Conservation (phyloP, 441 rosid genomes). For the Gossypium lobatum region DNA sequence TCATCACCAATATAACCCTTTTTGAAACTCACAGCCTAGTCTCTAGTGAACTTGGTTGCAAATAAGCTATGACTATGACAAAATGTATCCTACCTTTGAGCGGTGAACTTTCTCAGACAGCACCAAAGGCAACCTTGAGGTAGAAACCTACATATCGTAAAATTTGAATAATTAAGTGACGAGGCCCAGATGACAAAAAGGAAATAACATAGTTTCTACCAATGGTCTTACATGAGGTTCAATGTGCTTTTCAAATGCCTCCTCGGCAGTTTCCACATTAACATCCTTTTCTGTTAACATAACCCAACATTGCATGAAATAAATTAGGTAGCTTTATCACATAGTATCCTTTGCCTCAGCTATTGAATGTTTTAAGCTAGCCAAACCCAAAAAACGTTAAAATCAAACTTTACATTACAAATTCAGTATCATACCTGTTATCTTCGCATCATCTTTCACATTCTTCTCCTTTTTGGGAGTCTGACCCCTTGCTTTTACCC, state of each 20-base stretch:
- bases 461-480: slow-evolving; percentile 33
- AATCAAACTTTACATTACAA: background rate
- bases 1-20: background rate
- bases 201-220: slow-evolving; percentile 9
- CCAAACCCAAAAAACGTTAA: background rate
- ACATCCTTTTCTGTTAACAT: slow-evolving; percentile 37
- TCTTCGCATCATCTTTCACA: slow-evolving; percentile 24
- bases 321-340: slow-evolving; percentile 8
- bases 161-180: slow-evolving; percentile 21
- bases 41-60: background rate
- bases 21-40: slow-evolving; percentile 4
- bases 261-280: slow-evolving; percentile 39
- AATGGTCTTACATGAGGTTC: slow-evolving; percentile 52
- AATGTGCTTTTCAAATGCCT: slow-evolving; percentile 36
- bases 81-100: slow-evolving; percentile 49
- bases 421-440: slow-evolving; percentile 30
- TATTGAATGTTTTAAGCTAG: background rate
- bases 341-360: slow-evolving; percentile 3
- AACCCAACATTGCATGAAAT: slow-evolving; percentile 13
- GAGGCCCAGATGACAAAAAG: slow-evolving; percentile 11
- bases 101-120: slow-evolving; percentile 88
- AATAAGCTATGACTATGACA: slow-evolving; percentile 1
- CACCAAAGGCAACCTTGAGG: slow-evolving; percentile 74
- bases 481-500: slow-evolving; percentile 22
- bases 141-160: slow-evolving; percentile 47